Evolutionary conservation across 2,329 filamentous ascomycete species (phyloP).

Genomic region (Drechslerella dactyloides): DNA sequence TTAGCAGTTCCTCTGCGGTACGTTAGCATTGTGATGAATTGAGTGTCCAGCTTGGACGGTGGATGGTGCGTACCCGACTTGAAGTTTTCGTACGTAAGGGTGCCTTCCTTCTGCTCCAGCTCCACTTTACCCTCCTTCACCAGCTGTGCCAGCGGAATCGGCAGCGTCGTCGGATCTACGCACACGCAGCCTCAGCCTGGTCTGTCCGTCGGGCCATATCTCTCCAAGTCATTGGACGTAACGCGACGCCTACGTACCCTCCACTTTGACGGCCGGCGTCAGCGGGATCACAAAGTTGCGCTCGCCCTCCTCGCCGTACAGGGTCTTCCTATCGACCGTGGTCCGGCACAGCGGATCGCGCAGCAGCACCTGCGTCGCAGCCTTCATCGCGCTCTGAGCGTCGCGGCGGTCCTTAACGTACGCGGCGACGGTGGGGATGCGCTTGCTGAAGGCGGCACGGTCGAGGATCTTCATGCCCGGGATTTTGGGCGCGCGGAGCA

Average conservation of each 20-base stretch:
- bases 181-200: slow-evolving; percentile 9
- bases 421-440: slow-evolving; percentile 77
- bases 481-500: slow-evolving; percentile 51
- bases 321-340: slow-evolving; percentile 5
- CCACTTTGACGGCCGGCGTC: slow-evolving; percentile 60
- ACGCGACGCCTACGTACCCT: slow-evolving; percentile 63
- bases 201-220: slow-evolving; percentile 41
- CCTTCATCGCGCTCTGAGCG: slow-evolving; percentile 73
- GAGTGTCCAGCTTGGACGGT: not conserved
- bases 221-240: no score
- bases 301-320: slow-evolving; percentile 26
- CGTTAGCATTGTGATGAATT: slow-evolving; percentile 13
- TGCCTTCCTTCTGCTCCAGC: slow-evolving; percentile 9
- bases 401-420: slow-evolving; percentile 75
- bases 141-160: slow-evolving; percentile 28
- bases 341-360: slow-evolving; percentile 26
- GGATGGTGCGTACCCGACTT: slow-evolving; percentile 19
- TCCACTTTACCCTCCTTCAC: slow-evolving; percentile 31
- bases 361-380: slow-evolving; percentile 59
- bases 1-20: slow-evolving; percentile 71
- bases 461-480: slow-evolving; percentile 68
- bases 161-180: slow-evolving; percentile 17
- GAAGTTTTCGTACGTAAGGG: slow-evolving; percentile 52
- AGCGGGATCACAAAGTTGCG: slow-evolving; percentile 28
- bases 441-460: slow-evolving; percentile 79